Evolutionary conservation across 805 yeast genomes (phyloP), one percentile per base, ranked within the genome.

Genomic region (Komagataella pastoris): DNA sequence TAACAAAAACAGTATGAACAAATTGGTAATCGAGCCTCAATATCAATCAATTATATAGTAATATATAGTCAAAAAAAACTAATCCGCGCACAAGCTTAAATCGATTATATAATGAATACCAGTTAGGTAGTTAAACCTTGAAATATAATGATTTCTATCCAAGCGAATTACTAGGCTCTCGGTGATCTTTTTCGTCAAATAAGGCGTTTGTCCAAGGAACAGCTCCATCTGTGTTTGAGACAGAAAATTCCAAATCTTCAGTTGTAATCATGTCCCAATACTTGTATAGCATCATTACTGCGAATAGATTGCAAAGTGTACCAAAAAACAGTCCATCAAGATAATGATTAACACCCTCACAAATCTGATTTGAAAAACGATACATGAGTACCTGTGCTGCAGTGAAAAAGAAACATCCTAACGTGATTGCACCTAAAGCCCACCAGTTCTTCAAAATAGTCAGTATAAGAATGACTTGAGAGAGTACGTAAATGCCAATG

Each of bases 231-330:
- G 47, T 47, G 23, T 17, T 43, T 12, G 47, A 47, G 24, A 51
- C 53, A 10, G 62, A 80, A 66, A 91, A 93, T 68, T 91, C 99
- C 59, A 91, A 80, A 65, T 93, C 98, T 61, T 91, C 98, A 53
- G 83, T 81, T 10, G 98, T 93, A 50, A 91, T 83, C 77, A 90
- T 88, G 61, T 90, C 97, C 97, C 98, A 91, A 58, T 81, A 88
- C 68, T 93, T 90, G 72, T 89, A 91, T 50, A 91, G 74, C 98
- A 93, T 91, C 96, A 93, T 89, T 52, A 85, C 69, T 3, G 95
- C 76, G 60, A 88, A 85, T 49, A 88, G 63, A 62, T 88, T 88
- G 62, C 96, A 79, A 43, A 88, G 60, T 23, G 93, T 77, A 36
- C 88, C 93, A 61, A 90, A 88, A 61, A 91, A 84, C 30, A 88